Conservation (phyloP, 495 filamentous ascomycete genomes). For the Pseudotulostoma volvatum region DNA sequence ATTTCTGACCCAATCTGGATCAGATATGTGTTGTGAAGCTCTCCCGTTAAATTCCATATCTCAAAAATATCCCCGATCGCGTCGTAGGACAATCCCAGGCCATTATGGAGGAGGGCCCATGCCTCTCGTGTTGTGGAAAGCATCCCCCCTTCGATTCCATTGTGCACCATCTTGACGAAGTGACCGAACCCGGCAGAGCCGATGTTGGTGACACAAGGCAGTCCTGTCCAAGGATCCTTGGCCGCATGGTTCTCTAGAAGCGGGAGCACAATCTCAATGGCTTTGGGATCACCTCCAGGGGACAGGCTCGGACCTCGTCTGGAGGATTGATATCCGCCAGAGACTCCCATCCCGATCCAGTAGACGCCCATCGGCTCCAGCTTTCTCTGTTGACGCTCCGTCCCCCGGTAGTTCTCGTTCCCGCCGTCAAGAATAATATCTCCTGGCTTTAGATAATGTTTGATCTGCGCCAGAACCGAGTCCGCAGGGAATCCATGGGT, state of each 20-base stretch:
- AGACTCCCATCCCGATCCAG: conserved; percentile 56
- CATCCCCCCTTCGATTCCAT: conserved; percentile 64
- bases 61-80: conserved; percentile 45
- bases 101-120: conserved; percentile 46
- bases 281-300: conserved; percentile 43
- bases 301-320: conserved; percentile 48
- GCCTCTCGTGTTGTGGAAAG: conserved; percentile 43
- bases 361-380: conserved; percentile 36
- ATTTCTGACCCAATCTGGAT: conserved; percentile 49
- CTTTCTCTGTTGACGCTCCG: conserved; percentile 44
- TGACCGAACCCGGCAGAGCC: conserved; percentile 50
- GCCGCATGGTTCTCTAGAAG: conserved; percentile 44
- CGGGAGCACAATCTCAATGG: conserved; percentile 44
- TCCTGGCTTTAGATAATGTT: conserved; percentile 36
- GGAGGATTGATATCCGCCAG: conserved; percentile 53
- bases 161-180: conserved; percentile 68
- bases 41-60: conserved; percentile 42
- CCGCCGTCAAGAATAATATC: conserved; percentile 60
- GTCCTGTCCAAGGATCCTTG: conserved; percentile 38
- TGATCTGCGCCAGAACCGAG: conserved; percentile 40
- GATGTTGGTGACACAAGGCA: conserved; percentile 43
- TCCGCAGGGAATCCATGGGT: conserved; percentile 56
- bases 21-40: conserved; percentile 44
- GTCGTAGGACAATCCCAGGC: conserved; percentile 42
- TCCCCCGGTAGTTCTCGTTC: conserved; percentile 56